Evolutionary conservation across 148 eudicot species (phyloP), one percentile per base, ranked within the genome.

Genomic region (Cornus suecica): DNA sequence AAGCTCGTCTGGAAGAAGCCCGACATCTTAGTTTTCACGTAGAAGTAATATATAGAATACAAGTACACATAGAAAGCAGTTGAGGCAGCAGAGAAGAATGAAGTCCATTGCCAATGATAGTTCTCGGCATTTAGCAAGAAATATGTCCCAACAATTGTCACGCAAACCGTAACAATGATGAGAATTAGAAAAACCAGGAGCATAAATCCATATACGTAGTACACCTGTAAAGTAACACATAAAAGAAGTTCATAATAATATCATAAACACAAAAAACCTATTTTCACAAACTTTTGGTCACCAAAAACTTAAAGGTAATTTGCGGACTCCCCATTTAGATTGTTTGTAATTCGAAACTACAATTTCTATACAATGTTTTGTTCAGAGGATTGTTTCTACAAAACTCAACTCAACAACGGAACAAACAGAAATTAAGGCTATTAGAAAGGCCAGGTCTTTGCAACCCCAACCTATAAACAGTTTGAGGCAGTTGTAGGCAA

Each of bases 1-100:
- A 95, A 95, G 90, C 99, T 92, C 71, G 99, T 95, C 85, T 92
- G 99, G 83, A 95, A 95, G 91, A 95, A 92, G 76, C 97, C 97
- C 1, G 91, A 88, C 97, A 92, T 92, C 88, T 92, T 92, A n/a
- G 97, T 95, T 90, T 95, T 95, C 83, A 86, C 91, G 20, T 84
- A 90, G 79, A 84, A 95, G 86, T 95, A 95, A 73, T 95, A 95
- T 71, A 92, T 79, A 11, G 97, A 95, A 73, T 95, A 95, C 79
- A 95, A 77, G 84, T 83, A 95, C 30, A 92, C 99, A 63, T 95
- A 95, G 37, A 91, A 78, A 74, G 91, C 97, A 8, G 99, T 92
- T 45, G 97, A 92, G 62, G 91, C 91, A 60, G 94, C 97, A 22
- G 97, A 92, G 75, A 87, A 87, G 85, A 92, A 92, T 56, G 97